Evolutionary conservation across 352 stramenopile genomes (phyloP), one percentile per base, ranked within the genome.

Genomic region (Phytopythium aichiense): DNA sequence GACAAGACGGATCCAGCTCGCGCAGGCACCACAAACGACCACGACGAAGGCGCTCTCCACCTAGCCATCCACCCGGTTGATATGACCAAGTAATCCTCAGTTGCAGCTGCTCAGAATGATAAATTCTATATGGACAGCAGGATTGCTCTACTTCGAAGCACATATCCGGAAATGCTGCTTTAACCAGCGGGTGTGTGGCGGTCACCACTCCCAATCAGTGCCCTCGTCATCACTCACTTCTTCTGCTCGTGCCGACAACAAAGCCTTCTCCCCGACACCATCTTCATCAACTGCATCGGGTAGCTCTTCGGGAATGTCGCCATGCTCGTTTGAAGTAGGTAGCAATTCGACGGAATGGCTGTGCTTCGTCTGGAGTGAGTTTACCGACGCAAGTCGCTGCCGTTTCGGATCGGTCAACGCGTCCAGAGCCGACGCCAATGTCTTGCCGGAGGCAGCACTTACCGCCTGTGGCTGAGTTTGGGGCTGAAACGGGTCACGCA

Each of bases 181-280:
- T 18, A 61, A 25, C 28, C 11, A 25, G 25, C 11, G 8, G 20
- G 42, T 7, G 12, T 16, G 20, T 20, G 38, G 20, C 33, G 12
- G 63, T 60, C 64, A 74, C 67, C 74, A 82, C 31, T 68, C 37
- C 71, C 71, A 82, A 7, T 60, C 55, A 16, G 22, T 22, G 11
- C 33, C 43, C 31, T 83, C 74, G 13, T 81, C 72, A 49, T 81
- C 74, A 2, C 73, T 68, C 25, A 87, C 65, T 63, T 87, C 79
- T 58, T 83, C 65, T 4, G 76, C 76, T 43, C 79, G 66, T 43
- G 69, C 59, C 31, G 73, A 81, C 9, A 59, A 28, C n/a, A 58
- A 42, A 9, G 18, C 2, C 7, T 30, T 25, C 16, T 11, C 49
- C 9, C 28, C 49, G n/a, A n/a, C 5, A 18, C 40, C 62, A 42